Percentiles rank a stretch among this genome's conserved stretches.
Evolutionary conservation across 345 rosid species (phyloP).

Genomic region (Hibiscus tridactylites): DNA sequence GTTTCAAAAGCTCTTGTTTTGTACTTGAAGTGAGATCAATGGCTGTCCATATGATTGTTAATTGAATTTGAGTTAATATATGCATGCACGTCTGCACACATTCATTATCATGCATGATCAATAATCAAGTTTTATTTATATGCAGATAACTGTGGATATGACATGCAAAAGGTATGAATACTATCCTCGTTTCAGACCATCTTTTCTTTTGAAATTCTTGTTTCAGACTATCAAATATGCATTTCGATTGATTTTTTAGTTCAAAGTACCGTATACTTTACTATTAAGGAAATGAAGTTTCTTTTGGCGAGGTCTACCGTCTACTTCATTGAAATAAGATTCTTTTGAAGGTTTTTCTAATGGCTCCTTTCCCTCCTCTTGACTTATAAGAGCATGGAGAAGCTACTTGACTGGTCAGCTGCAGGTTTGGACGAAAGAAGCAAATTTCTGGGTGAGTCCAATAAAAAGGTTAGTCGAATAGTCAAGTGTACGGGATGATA

Average conservation of each 20-base stretch:
- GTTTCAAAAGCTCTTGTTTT: background rate
- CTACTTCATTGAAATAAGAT: background rate
- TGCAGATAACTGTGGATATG: slow-evolving; percentile 49
- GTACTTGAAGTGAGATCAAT: background rate
- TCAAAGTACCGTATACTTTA: background rate
- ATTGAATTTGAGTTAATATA: background rate
- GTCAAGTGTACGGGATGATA: background rate
- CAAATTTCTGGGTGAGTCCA: slow-evolving; percentile 15
- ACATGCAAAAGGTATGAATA: slow-evolving; percentile 41
- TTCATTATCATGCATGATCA: background rate
- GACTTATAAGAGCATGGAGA: slow-evolving; percentile 40
- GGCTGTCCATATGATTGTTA: background rate
- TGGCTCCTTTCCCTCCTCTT: background rate
- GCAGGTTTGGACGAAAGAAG: slow-evolving; percentile 9
- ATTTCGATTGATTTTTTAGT: background rate
- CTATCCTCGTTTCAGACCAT: slow-evolving; percentile 3
- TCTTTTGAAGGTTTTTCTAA: background rate
- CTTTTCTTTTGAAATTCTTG: too few species aligned
- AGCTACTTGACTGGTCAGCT: slow-evolving; percentile 29
- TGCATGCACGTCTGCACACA: background rate
- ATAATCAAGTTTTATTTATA: slow-evolving; percentile 20
- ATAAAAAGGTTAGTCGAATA: slow-evolving; percentile 30
- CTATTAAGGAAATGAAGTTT: background rate
- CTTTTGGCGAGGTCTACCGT: background rate
- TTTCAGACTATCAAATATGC: background rate